phyloP scores from a whole-genome alignment of 192 early-diverging fungal species.

The Rhizophagus prolifer region DNA sequence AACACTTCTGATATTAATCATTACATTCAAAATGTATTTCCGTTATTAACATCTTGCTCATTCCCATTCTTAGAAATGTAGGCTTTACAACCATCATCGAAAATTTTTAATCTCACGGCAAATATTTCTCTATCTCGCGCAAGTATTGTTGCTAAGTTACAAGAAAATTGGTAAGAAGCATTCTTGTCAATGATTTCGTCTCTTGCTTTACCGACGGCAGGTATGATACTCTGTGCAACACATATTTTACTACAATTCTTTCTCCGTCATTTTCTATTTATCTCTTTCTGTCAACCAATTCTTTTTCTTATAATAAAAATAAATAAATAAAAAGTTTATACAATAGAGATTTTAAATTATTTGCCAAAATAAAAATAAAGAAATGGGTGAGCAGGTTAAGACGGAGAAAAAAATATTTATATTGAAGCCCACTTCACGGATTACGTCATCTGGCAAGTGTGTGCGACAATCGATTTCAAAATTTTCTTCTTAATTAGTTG shows the following conservation, averaged over 20 bases:
- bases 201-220: background rate
- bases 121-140: background rate
- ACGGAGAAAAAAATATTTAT: too few relatives aligned
- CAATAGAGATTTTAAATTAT: too few relatives aligned
- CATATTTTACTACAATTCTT: background rate
- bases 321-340: too few relatives aligned
- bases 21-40: too few relatives aligned
- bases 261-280: background rate
- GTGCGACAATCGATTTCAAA: too few relatives aligned
- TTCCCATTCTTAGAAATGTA: background rate
- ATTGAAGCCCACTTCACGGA: too few relatives aligned
- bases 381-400: too few relatives aligned
- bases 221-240: background rate
- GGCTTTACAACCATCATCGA: background rate
- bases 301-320: background rate
- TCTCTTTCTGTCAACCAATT: too few relatives aligned
- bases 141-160: background rate
- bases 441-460: too few relatives aligned
- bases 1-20: too few relatives aligned
- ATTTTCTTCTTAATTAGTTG: background rate
- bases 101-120: background rate
- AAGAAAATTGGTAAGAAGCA: background rate
- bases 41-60: too few relatives aligned
- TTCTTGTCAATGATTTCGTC: background rate
- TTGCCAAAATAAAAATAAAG: too few relatives aligned